Percentiles rank a stretch among this genome's conserved stretches.
phyloP scores from a whole-genome alignment of 768 basidiomycete species.

The Ramaria sp. region DNA sequence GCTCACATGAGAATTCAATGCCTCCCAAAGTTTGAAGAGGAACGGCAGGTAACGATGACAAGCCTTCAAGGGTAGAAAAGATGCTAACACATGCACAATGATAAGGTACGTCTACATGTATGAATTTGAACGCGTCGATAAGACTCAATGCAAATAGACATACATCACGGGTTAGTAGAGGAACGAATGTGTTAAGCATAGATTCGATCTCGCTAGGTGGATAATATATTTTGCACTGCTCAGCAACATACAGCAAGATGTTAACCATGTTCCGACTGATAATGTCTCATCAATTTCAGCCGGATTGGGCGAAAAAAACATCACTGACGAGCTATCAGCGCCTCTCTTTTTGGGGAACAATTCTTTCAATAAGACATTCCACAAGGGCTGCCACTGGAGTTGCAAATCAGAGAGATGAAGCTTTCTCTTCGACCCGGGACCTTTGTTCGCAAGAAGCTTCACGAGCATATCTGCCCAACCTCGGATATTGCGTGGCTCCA shows the following conservation, averaged over 20 bases:
- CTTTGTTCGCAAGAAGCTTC: slow-evolving; percentile 54
- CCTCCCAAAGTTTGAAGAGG: slow-evolving; percentile 68
- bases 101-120: slow-evolving; percentile 45
- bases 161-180: slow-evolving; percentile 62
- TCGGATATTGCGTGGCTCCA: slow-evolving; percentile 59
- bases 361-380: slow-evolving; percentile 63
- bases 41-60: slow-evolving; percentile 58
- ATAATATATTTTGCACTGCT: slow-evolving; percentile 62
- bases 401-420: slow-evolving; percentile 56
- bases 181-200: slow-evolving; percentile 65
- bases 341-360: slow-evolving; percentile 60
- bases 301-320: slow-evolving; percentile 1
- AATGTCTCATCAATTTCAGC: slow-evolving; percentile 1
- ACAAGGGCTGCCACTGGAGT: slow-evolving; percentile 68
- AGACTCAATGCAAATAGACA: slow-evolving; percentile 16
- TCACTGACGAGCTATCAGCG: slow-evolving; percentile 47
- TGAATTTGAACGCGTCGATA: slow-evolving; percentile 7
- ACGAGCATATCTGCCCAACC: slow-evolving; percentile 74
- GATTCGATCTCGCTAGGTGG: slow-evolving; percentile 48
- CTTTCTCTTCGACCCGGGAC: slow-evolving; percentile 47
- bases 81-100: slow-evolving; percentile 66
- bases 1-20: slow-evolving; percentile 28
- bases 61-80: slow-evolving; percentile 63
- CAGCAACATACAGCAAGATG: slow-evolving; percentile 63
- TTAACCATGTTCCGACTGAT: slow-evolving; percentile 54